Evolutionary conservation across 2,329 filamentous ascomycete species (phyloP).

Genomic region (Ramularia endophylla): DNA sequence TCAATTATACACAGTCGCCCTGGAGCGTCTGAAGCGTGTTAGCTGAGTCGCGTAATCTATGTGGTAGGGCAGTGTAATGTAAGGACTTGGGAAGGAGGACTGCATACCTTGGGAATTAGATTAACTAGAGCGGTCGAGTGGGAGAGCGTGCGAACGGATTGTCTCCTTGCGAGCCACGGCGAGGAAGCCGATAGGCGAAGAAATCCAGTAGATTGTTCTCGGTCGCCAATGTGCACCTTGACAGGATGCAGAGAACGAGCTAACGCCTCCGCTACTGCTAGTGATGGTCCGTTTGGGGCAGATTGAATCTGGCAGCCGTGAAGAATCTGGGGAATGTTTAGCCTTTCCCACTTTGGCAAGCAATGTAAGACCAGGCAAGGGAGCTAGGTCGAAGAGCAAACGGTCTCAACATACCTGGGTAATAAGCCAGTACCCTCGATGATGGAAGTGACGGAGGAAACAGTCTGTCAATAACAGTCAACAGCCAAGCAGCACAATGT

Average conservation of each 20-base stretch:
- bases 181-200: conserved; percentile 35
- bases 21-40: conserved; percentile 32
- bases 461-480: too few species aligned
- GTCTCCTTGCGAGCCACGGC: conserved; percentile 38
- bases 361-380: conserved; percentile 30
- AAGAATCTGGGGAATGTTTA: conserved; percentile 40
- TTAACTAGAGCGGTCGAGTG: conserved; percentile 31
- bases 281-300: conserved; percentile 20
- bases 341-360: conserved; percentile 28
- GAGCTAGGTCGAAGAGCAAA: conserved; percentile 18
- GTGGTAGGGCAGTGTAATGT: conserved; percentile 18
- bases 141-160: conserved; percentile 23
- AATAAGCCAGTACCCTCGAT: too few species aligned
- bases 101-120: conserved; percentile 46
- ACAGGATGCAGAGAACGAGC: conserved; percentile 47
- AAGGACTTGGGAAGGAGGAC: conserved; percentile 17
- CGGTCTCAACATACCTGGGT: conserved; percentile 14
- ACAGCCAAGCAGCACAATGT: too few species aligned
- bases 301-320: conserved; percentile 30
- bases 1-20: conserved; percentile 31
- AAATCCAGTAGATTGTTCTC: conserved; percentile 30
- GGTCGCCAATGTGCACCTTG: conserved; percentile 20
- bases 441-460: too few species aligned
- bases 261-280: conserved; percentile 46
- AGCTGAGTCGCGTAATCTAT: conserved; percentile 26